Percentiles rank a stretch among this genome's conserved stretches.
These are phyloP conservation scores for Rhytidhysteron rufulum DNA, from an alignment of 2,329 filamentous ascomycete genomes.

Conservation along the genomic window DNA sequence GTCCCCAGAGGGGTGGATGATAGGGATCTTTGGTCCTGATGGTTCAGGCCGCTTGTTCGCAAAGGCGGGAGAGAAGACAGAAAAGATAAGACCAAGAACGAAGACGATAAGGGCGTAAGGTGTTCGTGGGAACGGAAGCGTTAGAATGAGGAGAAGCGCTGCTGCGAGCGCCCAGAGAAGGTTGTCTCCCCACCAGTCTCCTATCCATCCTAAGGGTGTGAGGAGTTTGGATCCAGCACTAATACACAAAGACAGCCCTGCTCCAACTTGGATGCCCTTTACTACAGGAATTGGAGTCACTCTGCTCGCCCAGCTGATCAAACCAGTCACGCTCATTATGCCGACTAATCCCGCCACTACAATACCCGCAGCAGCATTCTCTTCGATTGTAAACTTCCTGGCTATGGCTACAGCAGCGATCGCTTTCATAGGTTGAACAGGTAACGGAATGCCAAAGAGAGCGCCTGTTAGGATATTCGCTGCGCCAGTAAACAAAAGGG, in stretches of 20 bases:
- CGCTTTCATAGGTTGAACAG: slow-evolving; percentile 87
- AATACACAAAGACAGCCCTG: slow-evolving; percentile 77
- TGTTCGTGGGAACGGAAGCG: slow-evolving; percentile 60
- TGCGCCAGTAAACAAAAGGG: slow-evolving; percentile 81
- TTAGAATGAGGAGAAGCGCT: slow-evolving; percentile 67
- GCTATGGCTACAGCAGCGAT: slow-evolving; percentile 88
- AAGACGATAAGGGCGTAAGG: slow-evolving; percentile 79
- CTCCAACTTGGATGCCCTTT: slow-evolving; percentile 92
- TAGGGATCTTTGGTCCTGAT: slow-evolving; percentile 54
- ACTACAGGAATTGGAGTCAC: slow-evolving; percentile 81
- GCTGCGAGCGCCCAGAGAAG: slow-evolving; percentile 71
- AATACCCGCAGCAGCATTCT: slow-evolving; percentile 79
- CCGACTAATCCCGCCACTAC: slow-evolving; percentile 72
- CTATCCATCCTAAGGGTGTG: slow-evolving; percentile 63
- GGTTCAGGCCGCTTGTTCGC: slow-evolving; percentile 8
- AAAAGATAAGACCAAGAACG: slow-evolving; percentile 63
- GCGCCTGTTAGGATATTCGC: slow-evolving; percentile 82
- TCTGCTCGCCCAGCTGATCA: slow-evolving; percentile 70
- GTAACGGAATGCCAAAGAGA: slow-evolving; percentile 81
- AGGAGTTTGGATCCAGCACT: slow-evolving; percentile 68
- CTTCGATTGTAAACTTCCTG: slow-evolving; percentile 59
- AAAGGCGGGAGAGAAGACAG: slow-evolving; percentile 41
- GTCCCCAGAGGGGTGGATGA: slow-evolving; percentile 41
- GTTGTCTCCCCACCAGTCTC: slow-evolving; percentile 69
- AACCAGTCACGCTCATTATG: slow-evolving; percentile 71